Conservation (phyloP, 495 filamentous ascomycete genomes). For the Bryoglossum gracile region DNA sequence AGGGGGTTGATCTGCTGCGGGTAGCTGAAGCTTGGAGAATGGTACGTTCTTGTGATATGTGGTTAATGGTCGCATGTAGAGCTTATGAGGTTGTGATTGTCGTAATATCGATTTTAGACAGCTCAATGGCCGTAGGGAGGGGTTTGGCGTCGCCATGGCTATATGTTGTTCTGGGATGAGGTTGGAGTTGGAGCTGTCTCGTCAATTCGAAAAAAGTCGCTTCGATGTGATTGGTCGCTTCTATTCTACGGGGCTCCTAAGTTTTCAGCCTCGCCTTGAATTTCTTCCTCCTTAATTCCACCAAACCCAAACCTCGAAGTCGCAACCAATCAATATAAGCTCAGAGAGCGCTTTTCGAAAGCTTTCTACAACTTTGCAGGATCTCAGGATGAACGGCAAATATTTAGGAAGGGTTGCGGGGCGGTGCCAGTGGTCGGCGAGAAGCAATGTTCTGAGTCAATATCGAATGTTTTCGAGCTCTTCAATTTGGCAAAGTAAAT, state of each 20-base stretch:
- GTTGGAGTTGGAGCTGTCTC: slow-evolving; percentile 9
- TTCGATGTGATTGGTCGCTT: slow-evolving; percentile 15
- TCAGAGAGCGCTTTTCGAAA: not conserved
- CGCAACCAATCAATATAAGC: not conserved
- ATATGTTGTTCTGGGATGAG: slow-evolving; percentile 22
- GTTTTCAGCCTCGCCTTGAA: too few species aligned
- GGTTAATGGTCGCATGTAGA: slow-evolving; percentile 16
- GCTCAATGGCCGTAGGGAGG: slow-evolving; percentile 57
- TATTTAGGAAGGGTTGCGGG: slow-evolving; percentile 1
- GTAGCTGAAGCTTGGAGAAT: slow-evolving; percentile 17
- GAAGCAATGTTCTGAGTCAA: not conserved
- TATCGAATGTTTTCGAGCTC: slow-evolving; percentile 17
- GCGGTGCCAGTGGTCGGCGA: slow-evolving; percentile 7
- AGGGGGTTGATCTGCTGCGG: slow-evolving; percentile 15
- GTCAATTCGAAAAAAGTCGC: slow-evolving; percentile 16
- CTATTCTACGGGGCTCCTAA: too few species aligned
- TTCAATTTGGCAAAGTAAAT: slow-evolving; percentile 6
- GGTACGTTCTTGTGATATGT: slow-evolving; percentile 24
- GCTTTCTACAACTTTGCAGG: not conserved
- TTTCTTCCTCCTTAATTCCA: too few species aligned
- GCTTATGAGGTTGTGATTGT: slow-evolving; percentile 35
- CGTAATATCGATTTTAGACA: slow-evolving; percentile 54
- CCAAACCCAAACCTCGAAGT: not conserved
- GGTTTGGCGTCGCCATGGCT: slow-evolving; percentile 57
- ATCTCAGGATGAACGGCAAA: slow-evolving; percentile 7